Percentiles rank a stretch among this genome's conserved stretches.
Conservation (phyloP, 2,329 filamentous ascomycete genomes). For the Plenodomus lindquistii region DNA sequence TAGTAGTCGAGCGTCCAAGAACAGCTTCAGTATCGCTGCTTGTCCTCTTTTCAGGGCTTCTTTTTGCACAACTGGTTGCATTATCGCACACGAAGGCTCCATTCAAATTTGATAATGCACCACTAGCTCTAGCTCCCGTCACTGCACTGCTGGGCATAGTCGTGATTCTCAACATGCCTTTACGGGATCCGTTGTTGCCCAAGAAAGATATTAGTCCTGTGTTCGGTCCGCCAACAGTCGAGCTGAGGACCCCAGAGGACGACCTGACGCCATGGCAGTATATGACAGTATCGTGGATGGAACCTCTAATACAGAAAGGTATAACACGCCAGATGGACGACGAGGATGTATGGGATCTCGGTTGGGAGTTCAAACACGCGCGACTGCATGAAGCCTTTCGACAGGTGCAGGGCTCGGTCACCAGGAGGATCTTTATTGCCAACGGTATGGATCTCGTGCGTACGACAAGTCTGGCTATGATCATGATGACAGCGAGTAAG, state of each 20-base stretch:
- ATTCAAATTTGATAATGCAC: slow-evolving; percentile 38
- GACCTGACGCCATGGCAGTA: slow-evolving; percentile 79
- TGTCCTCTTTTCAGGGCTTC: slow-evolving; percentile 39
- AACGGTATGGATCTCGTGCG: slow-evolving; percentile 80
- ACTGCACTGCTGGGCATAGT: slow-evolving; percentile 54
- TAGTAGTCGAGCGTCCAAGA: slow-evolving; percentile 47
- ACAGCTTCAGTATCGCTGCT: slow-evolving; percentile 48
- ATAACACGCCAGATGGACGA: slow-evolving; percentile 69
- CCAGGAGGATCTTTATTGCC: slow-evolving; percentile 69
- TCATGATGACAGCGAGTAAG: slow-evolving; percentile 63
- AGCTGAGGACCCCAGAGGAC: slow-evolving; percentile 77
- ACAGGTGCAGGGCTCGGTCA: slow-evolving; percentile 71
- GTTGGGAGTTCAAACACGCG: slow-evolving; percentile 79
- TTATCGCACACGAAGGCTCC: slow-evolving; percentile 24
- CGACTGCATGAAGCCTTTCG: slow-evolving; percentile 75
- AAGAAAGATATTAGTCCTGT: slow-evolving; percentile 62
- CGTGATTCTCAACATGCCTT: slow-evolving; percentile 68
- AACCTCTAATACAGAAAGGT: slow-evolving; percentile 70
- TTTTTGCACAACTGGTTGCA: slow-evolving; percentile 42
- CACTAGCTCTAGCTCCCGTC: slow-evolving; percentile 39
- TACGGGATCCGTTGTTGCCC: slow-evolving; percentile 63
- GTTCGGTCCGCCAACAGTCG: slow-evolving; percentile 58
- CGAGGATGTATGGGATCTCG: slow-evolving; percentile 79
- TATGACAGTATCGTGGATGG: slow-evolving; percentile 83
- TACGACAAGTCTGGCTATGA: slow-evolving; percentile 64